These are phyloP conservation scores for Psilocybe azurescens DNA, from an alignment of 768 basidiomycete species.

Conservation along the genomic window DNA sequence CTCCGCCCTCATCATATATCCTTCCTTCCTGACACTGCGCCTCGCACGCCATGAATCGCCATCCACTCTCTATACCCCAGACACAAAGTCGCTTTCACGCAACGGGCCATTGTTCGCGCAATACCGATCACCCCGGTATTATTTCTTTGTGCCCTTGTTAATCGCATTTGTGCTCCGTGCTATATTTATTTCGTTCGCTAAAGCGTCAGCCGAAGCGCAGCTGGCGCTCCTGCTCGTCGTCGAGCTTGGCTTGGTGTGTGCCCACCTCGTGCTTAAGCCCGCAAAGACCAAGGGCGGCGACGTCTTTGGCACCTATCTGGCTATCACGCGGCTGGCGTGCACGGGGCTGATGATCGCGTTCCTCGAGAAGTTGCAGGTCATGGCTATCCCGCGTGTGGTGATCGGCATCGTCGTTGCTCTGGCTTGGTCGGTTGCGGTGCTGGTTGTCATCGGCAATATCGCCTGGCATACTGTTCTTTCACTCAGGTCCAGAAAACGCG, in stretches of 20 bases:
- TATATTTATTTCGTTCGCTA: slow-evolving; percentile 71
- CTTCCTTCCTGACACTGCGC: slow-evolving; percentile 54
- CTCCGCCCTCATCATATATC: slow-evolving; percentile 51
- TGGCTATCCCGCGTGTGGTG: slow-evolving; percentile 79
- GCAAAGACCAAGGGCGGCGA: slow-evolving; percentile 73
- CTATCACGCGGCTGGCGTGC: slow-evolving; percentile 69
- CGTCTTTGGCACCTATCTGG: slow-evolving; percentile 69
- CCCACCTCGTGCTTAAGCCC: slow-evolving; percentile 62
- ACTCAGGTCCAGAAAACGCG: slow-evolving; percentile 32
- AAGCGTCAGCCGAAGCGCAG: slow-evolving; percentile 67
- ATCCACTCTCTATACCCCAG: slow-evolving; percentile 34
- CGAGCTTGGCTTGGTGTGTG: slow-evolving; percentile 64
- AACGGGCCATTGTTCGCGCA: slow-evolving; percentile 69
- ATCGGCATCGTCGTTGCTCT: slow-evolving; percentile 80
- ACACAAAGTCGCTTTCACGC: slow-evolving; percentile 40
- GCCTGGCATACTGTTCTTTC: slow-evolving; percentile 52
- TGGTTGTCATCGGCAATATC: slow-evolving; percentile 74
- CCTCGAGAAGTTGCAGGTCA: slow-evolving; percentile 63
- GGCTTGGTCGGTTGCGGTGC: slow-evolving; percentile 70
- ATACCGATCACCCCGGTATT: slow-evolving; percentile 70
- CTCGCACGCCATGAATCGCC: slow-evolving; percentile 37
- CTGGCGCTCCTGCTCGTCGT: slow-evolving; percentile 68
- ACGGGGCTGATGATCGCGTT: slow-evolving; percentile 81
- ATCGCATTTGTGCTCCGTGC: slow-evolving; percentile 68
- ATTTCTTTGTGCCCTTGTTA: slow-evolving; percentile 66